Evolutionary conservation across 1,139 yeast genomes (phyloP).

Genomic region (Saccharomycopsis hybrid): DNA sequence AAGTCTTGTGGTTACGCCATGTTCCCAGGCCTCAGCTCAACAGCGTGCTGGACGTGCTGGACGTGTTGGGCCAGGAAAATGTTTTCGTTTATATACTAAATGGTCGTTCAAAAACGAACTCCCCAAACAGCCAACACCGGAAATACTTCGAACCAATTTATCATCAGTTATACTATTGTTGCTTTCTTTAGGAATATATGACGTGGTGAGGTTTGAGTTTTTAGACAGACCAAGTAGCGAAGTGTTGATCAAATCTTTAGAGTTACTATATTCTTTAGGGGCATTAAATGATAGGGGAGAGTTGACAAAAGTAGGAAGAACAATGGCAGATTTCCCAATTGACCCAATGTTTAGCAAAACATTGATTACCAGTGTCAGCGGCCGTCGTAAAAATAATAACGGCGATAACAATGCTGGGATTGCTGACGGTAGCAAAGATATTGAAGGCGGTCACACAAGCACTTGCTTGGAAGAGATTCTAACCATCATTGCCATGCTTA

Average conservation of each 20-base stretch:
- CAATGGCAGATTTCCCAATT: constrained; percentile 89
- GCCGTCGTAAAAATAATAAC: constrained; percentile 28
- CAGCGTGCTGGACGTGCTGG: constrained; percentile 98
- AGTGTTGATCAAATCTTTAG: constrained; percentile 69
- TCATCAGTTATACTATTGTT: constrained; percentile 68
- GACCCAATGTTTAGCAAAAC: constrained; percentile 86
- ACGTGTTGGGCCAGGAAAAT: constrained; percentile 93
- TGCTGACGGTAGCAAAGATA: background rate
- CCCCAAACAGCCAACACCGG: constrained; percentile 79
- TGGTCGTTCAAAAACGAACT: constrained; percentile 78
- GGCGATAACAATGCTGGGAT: too few species aligned
- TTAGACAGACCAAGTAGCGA: constrained; percentile 80
- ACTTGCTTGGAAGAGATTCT: constrained; percentile 61
- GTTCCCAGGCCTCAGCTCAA: constrained; percentile 91
- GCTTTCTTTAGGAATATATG: constrained; percentile 75
- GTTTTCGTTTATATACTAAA: constrained; percentile 82
- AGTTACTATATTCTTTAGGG: constrained; percentile 75
- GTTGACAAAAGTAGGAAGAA: constrained; percentile 70
- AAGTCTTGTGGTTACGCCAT: constrained; percentile 73
- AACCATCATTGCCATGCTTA: constrained; percentile 73
- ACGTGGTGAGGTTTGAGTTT: constrained; percentile 76
- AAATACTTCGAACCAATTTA: constrained; percentile 75
- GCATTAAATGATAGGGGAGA: constrained; percentile 78
- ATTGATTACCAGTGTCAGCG: constrained; percentile 44
- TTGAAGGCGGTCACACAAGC: constrained; percentile 24